phyloP scores from a whole-genome alignment of 2,329 filamentous ascomycete genomes.

The Verticillium isaacii region DNA sequence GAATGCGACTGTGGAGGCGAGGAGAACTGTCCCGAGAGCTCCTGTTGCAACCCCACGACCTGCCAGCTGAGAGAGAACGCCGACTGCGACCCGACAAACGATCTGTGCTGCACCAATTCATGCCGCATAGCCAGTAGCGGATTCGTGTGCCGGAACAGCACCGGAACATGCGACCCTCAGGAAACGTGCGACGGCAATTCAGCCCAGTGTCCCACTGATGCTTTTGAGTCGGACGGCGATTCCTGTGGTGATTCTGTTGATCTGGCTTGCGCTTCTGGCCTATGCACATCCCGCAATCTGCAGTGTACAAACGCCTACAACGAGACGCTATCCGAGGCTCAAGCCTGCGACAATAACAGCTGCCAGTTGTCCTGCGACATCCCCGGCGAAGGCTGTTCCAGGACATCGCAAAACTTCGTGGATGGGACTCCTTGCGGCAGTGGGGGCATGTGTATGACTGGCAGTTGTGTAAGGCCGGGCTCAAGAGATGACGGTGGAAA shows the following conservation, averaged over 20 bases:
- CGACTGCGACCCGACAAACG: conserved; percentile 76
- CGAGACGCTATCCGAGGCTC: conserved; percentile 69
- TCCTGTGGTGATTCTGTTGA: conserved; percentile 63
- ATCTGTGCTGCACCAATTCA: conserved; percentile 69
- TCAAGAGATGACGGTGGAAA: too few relatives aligned
- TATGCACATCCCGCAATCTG: conserved; percentile 86
- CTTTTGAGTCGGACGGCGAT: conserved; percentile 63
- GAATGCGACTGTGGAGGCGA: conserved; percentile 92
- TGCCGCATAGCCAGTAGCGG: conserved; percentile 65
- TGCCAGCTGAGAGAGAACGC: conserved; percentile 77
- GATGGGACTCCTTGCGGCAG: conserved; percentile 84
- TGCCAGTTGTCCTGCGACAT: conserved; percentile 76
- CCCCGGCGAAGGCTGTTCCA: conserved; percentile 27
- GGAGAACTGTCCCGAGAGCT: conserved; percentile 65
- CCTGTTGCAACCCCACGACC: conserved; percentile 79
- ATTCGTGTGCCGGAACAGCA: conserved; percentile 75
- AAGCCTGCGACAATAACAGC: conserved; percentile 63
- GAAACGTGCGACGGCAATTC: conserved; percentile 74
- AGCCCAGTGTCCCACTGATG: conserved; percentile 70
- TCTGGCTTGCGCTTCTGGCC: conserved; percentile 80
- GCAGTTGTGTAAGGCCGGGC: conserved; percentile 49
- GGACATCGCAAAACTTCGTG: conserved; percentile 76
- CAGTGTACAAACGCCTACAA: conserved; percentile 87
- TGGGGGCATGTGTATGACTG: conserved; percentile 77
- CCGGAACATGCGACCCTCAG: conserved; percentile 76